A percentile compares a stretch with the other conserved stretches of the same genome.
phyloP scores from a whole-genome alignment of 345 rosid species.

The Turnera subulata region DNA sequence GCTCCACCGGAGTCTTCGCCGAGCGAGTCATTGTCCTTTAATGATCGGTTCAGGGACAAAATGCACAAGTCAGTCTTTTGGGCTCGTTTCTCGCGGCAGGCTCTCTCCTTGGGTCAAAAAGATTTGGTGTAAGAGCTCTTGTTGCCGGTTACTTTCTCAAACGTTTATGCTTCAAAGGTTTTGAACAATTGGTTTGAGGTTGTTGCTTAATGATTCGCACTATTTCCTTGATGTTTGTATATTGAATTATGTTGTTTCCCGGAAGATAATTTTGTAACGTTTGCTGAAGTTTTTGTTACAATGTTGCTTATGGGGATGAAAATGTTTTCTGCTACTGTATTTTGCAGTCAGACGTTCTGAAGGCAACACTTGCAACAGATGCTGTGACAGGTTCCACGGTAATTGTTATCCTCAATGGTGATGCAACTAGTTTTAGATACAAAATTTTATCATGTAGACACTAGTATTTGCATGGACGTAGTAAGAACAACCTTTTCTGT shows the following conservation, averaged over 20 bases:
- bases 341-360: constrained; percentile 72
- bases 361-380: constrained; percentile 87
- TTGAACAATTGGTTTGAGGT: constrained; percentile 97
- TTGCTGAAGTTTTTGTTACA: neutral
- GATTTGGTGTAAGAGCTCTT: constrained; percentile 67
- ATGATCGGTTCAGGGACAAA: constrained; percentile 44
- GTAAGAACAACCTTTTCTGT: too few relatives aligned
- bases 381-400: constrained; percentile 84
- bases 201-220: constrained; percentile 9
- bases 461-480: too few relatives aligned
- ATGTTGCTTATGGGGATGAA: neutral
- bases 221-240: neutral
- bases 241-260: neutral
- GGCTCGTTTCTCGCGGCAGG: constrained; percentile 54
- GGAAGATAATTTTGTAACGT: neutral
- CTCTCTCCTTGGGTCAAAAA: constrained; percentile 60
- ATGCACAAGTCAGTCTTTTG: constrained; percentile 60
- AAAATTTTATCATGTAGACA: too few relatives aligned
- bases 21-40: constrained; percentile 29
- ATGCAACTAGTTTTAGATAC: too few relatives aligned
- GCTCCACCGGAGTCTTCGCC: constrained; percentile 63
- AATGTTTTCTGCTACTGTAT: constrained; percentile 19
- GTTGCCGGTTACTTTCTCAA: neutral
- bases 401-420: too few relatives aligned
- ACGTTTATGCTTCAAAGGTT: constrained; percentile 80